Evolutionary conservation across 495 filamentous ascomycete genomes (phyloP), one percentile per base, ranked within the genome.

Genomic region (Evernia prunastri): DNA sequence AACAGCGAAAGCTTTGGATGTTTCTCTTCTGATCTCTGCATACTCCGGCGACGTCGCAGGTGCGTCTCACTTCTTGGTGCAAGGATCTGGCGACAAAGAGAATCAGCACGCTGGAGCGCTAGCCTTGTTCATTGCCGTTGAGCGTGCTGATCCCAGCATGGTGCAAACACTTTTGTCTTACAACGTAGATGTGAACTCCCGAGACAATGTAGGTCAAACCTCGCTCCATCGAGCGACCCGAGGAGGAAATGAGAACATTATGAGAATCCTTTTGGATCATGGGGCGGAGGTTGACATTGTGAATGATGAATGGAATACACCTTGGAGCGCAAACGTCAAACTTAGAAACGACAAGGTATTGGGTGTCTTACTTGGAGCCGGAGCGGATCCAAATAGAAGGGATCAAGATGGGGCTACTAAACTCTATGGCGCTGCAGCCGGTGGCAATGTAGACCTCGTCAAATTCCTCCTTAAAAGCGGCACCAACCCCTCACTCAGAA

Each of bases 191-290:
- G 63, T 97, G n/a, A 87, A 93, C 76, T 81, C 72, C 76, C 82
- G 71, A 43, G 96, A 97, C 68, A 72, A 83, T 66, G 84, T 84
- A 45, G 92, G 91, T 29, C 96, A 96, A 77, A 70, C 68, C 23
- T 61, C 60, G 15, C 58, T 72, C 20, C 61, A 63, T 42, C 37
- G 63, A 39, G 70, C 68, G 33, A 67, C 68, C 13, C 27, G 51
- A 40, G 31, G 61, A 33, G 31, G 58, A 58, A 37, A 67, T 33
- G 61, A 49, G 20, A 27, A 13, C 11, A 59, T 69, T 31, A 59
- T 68, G 25, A 51, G 57, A 45, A 20, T 59, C 6, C 68, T 71
- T 12, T 40, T 69, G 10, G 23, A 45, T 17, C 23, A 45, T 20
- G 40, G 29, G 20, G 45, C 51, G 12, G 49, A 58, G 18, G 56